Evolutionary conservation across 1,139 yeast genomes (phyloP).

Genomic region (Pichia sp.): DNA sequence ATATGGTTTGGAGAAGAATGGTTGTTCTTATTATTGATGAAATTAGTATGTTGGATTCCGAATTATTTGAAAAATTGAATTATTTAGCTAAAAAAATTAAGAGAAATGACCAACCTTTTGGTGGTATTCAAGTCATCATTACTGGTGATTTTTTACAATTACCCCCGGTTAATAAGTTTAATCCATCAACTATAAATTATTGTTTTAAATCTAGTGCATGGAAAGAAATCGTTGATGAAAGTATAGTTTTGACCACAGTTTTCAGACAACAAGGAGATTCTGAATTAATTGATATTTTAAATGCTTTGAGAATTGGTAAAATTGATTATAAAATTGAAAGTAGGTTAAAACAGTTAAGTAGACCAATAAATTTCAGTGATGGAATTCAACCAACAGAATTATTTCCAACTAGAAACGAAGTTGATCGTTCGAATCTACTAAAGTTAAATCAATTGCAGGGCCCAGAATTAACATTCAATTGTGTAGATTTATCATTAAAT

Average conservation of each 20-base stretch:
- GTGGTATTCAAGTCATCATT: constrained; percentile 72
- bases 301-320: constrained; percentile 64
- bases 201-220: constrained; percentile 59
- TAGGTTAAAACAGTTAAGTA: constrained; percentile 43
- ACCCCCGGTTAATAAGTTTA: constrained; percentile 62
- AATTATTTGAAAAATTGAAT: constrained; percentile 58
- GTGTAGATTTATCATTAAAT: constrained; percentile 41
- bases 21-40: constrained; percentile 72
- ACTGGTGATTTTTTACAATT: constrained; percentile 85
- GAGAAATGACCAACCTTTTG: constrained; percentile 51
- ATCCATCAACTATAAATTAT: constrained; percentile 31
- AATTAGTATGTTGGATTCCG: constrained; percentile 75
- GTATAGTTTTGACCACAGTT: constrained; percentile 55
- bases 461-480: constrained; percentile 34
- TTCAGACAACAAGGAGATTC: constrained; percentile 70
- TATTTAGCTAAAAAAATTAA: constrained; percentile 51
- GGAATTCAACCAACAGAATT: constrained; percentile 79
- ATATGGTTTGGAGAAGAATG: constrained; percentile 47
- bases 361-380: constrained; percentile 56
- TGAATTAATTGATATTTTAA: constrained; percentile 65
- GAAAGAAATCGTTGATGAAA: constrained; percentile 47
- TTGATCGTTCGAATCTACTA: constrained; percentile 56
- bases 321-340: constrained; percentile 41
- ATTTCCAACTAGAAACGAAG: constrained; percentile 71
- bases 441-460: constrained; percentile 47